Evolutionary conservation across 2,329 filamentous ascomycete genomes (phyloP).

Genomic region (Penicillium verrucosum): DNA sequence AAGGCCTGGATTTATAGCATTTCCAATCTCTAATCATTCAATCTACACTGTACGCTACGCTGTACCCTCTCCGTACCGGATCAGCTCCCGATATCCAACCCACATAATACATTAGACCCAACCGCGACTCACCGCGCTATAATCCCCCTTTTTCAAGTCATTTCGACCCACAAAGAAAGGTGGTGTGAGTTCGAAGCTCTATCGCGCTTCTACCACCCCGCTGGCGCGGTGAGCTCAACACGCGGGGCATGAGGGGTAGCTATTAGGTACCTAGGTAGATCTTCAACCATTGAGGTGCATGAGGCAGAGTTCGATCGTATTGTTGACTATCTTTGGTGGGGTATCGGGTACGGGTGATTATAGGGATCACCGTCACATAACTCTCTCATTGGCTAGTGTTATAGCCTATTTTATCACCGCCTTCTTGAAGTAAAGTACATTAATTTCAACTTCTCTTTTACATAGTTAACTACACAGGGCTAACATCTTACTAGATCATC

Average conservation of each 20-base stretch:
- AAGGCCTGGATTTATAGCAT: slow-evolving; percentile 53
- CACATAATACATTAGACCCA: neutral
- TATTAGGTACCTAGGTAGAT: neutral
- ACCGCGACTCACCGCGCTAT: neutral
- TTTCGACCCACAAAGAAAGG: neutral
- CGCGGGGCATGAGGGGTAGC: slow-evolving; percentile 4
- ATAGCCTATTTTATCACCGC: too few relatives aligned
- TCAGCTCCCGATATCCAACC: neutral
- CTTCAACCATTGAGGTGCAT: neutral
- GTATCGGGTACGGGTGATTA: neutral
- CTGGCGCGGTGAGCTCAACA: neutral
- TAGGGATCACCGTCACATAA: too few relatives aligned
- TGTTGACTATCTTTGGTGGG: neutral
- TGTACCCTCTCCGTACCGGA: neutral
- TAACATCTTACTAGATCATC: too few relatives aligned
- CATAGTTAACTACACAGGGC: too few relatives aligned
- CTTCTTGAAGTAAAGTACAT: too few relatives aligned
- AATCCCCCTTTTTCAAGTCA: neutral
- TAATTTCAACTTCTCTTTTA: too few relatives aligned
- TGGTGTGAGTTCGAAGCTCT: neutral
- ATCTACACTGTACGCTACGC: neutral
- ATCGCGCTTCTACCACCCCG: slow-evolving; percentile 4
- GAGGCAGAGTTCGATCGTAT: neutral
- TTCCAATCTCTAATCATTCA: neutral
- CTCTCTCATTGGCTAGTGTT: too few relatives aligned